A percentile compares a stretch with the other conserved stretches of the same genome.
Evolutionary conservation across 805 yeast species (phyloP).

Genomic region (Saturnispora mendoncae): DNA sequence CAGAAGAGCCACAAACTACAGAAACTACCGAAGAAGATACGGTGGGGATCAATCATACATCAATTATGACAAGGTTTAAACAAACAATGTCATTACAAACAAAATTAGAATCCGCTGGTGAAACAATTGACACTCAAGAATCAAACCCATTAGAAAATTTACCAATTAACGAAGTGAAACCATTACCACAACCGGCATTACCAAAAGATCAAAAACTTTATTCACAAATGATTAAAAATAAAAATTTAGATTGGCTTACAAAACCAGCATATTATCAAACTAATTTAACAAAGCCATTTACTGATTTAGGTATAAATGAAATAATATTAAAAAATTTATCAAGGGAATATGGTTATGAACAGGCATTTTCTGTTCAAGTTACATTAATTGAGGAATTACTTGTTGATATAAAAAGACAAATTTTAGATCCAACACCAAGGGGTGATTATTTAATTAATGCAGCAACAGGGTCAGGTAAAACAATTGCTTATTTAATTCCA

Average conservation of each 20-base stretch:
- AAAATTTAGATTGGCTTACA: slow-evolving; percentile 57
- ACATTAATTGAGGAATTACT: slow-evolving; percentile 51
- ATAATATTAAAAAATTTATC: slow-evolving; percentile 39
- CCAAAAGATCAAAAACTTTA: slow-evolving; percentile 42
- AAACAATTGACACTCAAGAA: slow-evolving; percentile 14
- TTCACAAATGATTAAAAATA: slow-evolving; percentile 26
- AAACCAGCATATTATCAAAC: slow-evolving; percentile 52
- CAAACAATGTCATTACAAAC: slow-evolving; percentile 28
- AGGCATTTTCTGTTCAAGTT: slow-evolving; percentile 73
- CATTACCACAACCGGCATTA: slow-evolving; percentile 77
- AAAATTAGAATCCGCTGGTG: slow-evolving; percentile 14
- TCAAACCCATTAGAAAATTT: slow-evolving; percentile 16
- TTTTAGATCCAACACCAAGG: slow-evolving; percentile 40
- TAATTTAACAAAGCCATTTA: slow-evolving; percentile 37
- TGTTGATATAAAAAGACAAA: slow-evolving; percentile 32
- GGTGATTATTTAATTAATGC: slow-evolving; percentile 88
- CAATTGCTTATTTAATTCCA: slow-evolving; percentile 82
- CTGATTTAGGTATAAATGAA: slow-evolving; percentile 36
- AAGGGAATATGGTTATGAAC: slow-evolving; percentile 33
- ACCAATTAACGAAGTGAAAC: slow-evolving; percentile 42
- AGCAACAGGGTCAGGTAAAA: slow-evolving; percentile 93
- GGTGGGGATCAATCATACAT: slow-evolving; percentile 30
- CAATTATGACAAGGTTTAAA: slow-evolving; percentile 47
- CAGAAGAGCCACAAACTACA: no score
- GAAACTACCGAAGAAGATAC: slow-evolving; percentile 6